phyloP scores from a whole-genome alignment of 176 grass and related monocot species.

The Carex pumila region DNA sequence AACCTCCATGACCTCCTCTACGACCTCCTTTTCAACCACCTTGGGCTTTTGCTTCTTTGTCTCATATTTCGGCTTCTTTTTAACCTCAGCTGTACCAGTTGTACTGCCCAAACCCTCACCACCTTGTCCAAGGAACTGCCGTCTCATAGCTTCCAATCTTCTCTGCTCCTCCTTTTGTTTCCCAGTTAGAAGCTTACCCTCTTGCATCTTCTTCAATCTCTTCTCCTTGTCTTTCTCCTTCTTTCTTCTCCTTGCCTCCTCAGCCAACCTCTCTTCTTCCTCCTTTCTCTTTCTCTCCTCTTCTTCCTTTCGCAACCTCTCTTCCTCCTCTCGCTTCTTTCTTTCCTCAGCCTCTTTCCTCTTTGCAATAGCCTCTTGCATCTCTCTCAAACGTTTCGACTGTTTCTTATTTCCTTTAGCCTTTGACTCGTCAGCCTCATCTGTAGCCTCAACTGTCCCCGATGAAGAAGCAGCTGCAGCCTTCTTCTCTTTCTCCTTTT shows the following conservation, averaged over 20 bases:
- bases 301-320: constrained; percentile 66
- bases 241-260: constrained; percentile 83
- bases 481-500: constrained; percentile 93
- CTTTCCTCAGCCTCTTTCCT: constrained; percentile 72
- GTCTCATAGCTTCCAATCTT: constrained; percentile 87
- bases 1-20: constrained; percentile 42
- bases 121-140: constrained; percentile 77
- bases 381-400: constrained; percentile 64
- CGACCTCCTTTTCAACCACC: constrained; percentile 32
- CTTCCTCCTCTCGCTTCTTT: constrained; percentile 74
- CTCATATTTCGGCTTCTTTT: constrained; percentile 79
- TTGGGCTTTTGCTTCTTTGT: constrained; percentile 69
- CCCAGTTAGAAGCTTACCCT: constrained; percentile 77
- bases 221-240: constrained; percentile 91
- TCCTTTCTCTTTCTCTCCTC: constrained; percentile 52
- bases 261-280: constrained; percentile 62
- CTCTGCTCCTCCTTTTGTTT: constrained; percentile 90
- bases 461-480: constrained; percentile 35
- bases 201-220: constrained; percentile 72
- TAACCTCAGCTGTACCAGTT: constrained; percentile 34
- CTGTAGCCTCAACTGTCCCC: constrained; percentile 37
- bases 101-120: constrained; percentile 44
- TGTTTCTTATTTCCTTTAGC: constrained; percentile 80
- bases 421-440: constrained; percentile 53
- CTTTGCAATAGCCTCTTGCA: constrained; percentile 75